A percentile compares a stretch with the other conserved stretches of the same genome.
phyloP scores from a whole-genome alignment of 768 basidiomycete species.

The Rhodotorula babjevae region DNA sequence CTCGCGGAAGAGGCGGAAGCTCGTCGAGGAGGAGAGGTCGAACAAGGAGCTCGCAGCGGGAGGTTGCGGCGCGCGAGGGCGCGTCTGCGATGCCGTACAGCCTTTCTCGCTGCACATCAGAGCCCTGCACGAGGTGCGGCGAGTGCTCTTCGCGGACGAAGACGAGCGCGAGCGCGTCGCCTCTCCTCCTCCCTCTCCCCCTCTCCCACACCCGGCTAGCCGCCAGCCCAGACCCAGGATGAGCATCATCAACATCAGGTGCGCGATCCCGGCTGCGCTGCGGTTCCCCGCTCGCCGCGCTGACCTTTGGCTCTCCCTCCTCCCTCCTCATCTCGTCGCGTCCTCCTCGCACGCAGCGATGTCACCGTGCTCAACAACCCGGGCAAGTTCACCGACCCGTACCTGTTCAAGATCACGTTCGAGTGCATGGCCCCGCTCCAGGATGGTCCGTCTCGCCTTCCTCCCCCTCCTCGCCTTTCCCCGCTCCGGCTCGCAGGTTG shows the following conservation, averaged over 20 bases:
- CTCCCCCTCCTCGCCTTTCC: background rate
- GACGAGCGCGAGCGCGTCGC: too few relatives aligned
- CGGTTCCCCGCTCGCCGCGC: background rate
- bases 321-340: background rate
- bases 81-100: too few relatives aligned
- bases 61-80: too few relatives aligned
- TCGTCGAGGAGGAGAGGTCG: too few relatives aligned
- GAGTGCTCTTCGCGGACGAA: too few relatives aligned
- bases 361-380: conserved; percentile 44
- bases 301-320: background rate
- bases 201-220: too few relatives aligned
- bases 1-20: too few relatives aligned
- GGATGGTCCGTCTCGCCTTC: conserved; percentile 59
- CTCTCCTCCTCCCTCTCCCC: too few relatives aligned
- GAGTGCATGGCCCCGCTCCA: conserved; percentile 87
- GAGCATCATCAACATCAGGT: conserved; percentile 40
- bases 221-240: background rate
- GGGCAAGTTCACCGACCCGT: conserved; percentile 73
- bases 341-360: conserved; percentile 23
- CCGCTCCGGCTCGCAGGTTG: background rate
- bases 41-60: too few relatives aligned
- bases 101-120: too few relatives aligned
- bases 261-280: background rate
- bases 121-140: too few relatives aligned
- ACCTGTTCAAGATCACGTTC: conserved; percentile 91